A percentile compares a stretch with the other conserved stretches of the same genome.
These are phyloP conservation scores for Aspergillus viridinutans DNA, from an alignment of 2,329 filamentous ascomycete genomes.

Conservation along the genomic window DNA sequence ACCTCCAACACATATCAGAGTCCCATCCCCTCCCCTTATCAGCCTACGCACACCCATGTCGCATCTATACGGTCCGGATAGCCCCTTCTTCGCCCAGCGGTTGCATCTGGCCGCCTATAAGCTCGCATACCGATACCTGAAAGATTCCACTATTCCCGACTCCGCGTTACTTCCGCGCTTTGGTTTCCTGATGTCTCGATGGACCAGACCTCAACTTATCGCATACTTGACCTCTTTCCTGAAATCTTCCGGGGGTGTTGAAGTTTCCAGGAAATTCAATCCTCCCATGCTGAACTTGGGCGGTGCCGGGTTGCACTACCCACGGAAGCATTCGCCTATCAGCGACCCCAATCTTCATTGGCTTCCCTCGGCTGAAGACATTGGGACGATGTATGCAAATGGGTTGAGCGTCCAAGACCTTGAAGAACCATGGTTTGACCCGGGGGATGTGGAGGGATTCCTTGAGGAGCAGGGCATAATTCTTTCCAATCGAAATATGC, in stretches of 20 bases:
- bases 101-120: not conserved
- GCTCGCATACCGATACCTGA: not conserved
- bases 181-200: not conserved
- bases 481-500: not conserved
- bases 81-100: not conserved
- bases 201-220: not conserved
- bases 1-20: not conserved
- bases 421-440: not conserved
- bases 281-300: not conserved
- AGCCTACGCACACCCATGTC: not conserved
- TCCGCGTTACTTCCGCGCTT: not conserved
- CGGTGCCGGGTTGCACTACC: not conserved
- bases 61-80: not conserved
- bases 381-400: not conserved
- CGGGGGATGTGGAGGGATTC: not conserved
- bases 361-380: not conserved
- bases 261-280: not conserved
- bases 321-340: not conserved
- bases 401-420: not conserved
- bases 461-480: not conserved
- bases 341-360: not conserved
- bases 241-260: not conserved
- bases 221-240: not conserved
- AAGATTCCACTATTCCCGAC: not conserved
- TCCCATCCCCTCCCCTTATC: not conserved